Evolutionary conservation across 345 rosid species (phyloP).

Genomic region (Mercurialis annua): DNA sequence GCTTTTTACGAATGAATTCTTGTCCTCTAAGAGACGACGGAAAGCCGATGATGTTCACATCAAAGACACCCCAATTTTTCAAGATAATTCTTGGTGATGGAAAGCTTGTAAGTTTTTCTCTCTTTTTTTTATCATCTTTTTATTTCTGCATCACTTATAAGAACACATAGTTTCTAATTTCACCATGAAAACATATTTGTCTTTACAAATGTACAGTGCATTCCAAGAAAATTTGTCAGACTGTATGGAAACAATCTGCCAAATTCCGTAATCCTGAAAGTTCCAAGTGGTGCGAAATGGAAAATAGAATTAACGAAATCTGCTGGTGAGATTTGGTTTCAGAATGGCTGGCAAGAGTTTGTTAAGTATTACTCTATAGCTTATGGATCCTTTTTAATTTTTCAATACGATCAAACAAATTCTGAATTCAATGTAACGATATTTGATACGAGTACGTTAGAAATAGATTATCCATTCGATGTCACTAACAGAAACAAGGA

Average conservation of each 20-base stretch:
- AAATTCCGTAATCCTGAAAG: neutral
- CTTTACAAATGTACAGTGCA: neutral
- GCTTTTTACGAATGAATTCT: neutral
- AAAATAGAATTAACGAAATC: neutral
- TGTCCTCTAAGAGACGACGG: neutral
- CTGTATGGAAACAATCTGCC: conserved; percentile 9
- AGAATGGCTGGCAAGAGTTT: conserved; percentile 32
- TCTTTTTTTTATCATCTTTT: neutral
- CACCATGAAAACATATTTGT: neutral
- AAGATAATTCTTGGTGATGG: neutral
- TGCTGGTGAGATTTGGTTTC: conserved; percentile 26
- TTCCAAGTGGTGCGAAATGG: conserved; percentile 14
- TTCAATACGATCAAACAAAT: conserved; percentile 10
- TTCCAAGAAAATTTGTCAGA: neutral
- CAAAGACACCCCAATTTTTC: neutral
- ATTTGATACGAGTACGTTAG: conserved; percentile 13
- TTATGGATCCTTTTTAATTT: conserved; percentile 26
- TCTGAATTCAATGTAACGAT: conserved; percentile 21
- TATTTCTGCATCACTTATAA: neutral
- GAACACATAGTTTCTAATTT: no score
- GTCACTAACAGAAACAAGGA: neutral
- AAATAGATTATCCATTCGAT: conserved; percentile 2
- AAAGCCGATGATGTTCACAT: neutral
- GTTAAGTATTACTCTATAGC: conserved; percentile 10
- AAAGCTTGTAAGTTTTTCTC: neutral